Evolutionary conservation across 345 rosid species (phyloP), one percentile per base, ranked within the genome.

Genomic region (Conringia planisiliqua): DNA sequence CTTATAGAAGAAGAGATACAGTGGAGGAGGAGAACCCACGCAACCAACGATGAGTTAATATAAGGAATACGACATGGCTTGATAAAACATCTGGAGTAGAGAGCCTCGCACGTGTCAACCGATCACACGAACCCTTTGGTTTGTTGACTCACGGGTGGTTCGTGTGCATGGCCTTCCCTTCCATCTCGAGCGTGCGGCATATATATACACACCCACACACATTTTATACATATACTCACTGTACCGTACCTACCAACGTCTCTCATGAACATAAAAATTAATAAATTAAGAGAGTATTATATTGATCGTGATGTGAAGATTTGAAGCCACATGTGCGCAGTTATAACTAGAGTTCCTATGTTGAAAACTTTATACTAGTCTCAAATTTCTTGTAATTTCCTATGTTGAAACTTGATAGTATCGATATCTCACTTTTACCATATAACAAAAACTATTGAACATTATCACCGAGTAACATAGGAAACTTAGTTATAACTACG

Each of bases 101-200:
- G 57, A 69, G 74, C 70, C 52, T 76, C 61, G 27, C 80, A 76
- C 80, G 80, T 76, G 80, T 70, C 66, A 76, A 52, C 52, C 60
- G 62, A 43, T 70, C 27, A 70, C 71, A 70, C 29, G 66, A 64
- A 55, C 70, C 38, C 46, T 55, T 76, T 70, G 42, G 51, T 54
- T 38, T 70, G 56, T 55, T 76, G 75, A 55, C 74, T 66, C 63
- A 68, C 74, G 69, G 74, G 69, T 75, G 62, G 32, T 12, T 48
- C 63, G 68, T 66, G 52, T 74, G 61, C 72, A 44, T 65, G 14
- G 14, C 54, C 11, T 67, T 47, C 42, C 20, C 22, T 56, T 70
- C 35, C 18, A 20, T 13, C 30, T 56, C 48, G 79, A n/a, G 17
- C 79, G 74, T 75, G 73, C 35, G 73, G 10, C 18, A 40, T 68